Base-by-base conservation (phyloP, 768 basidiomycete species). In the Kwoniella newhampshirensis region DNA sequence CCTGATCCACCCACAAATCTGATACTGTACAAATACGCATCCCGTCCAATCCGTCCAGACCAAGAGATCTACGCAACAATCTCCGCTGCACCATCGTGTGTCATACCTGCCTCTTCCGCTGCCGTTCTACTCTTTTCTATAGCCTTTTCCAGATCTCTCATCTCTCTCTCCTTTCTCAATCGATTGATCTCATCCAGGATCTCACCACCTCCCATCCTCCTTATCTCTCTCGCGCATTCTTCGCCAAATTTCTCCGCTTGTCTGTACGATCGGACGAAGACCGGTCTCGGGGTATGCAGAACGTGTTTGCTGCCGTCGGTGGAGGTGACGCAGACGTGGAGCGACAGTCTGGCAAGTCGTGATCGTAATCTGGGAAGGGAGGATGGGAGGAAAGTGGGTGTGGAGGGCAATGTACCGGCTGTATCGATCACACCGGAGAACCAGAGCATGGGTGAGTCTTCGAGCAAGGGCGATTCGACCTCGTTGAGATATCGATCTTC, bases 301-400 rank as follows among this genome's bases (percentile, higher is more conserved):
- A 94, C 86, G 64, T 92, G 89, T 7, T 73, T 76, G 21, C 69
- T 75, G 0, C 94, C 94, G 62, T 86, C 83, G 9, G 97, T 79
- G 17, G 86, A 84, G 2, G 94, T 97, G 30, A 98, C 89, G 48
- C 87, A 87, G 0, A 87, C 89, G 3, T 85, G 85, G 46, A 98
- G 75, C 50, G 79, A 82, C 57, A 99, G 77, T 37, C 67, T 68
- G 20, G 70, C 70, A 47, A 62, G 36, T 30, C 73, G 59, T 48
- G n/a, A 30, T 25, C 48, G 44, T 6, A 68, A 23, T 2, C 37
- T 44, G 15, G 62, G 54, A 13, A 57, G 40, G 20, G 51, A 56
- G 35, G 36, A 35, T 40, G 28, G 50, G 2, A 26, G n/a, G 20
- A 43, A 25, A 25, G 55, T 36, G 1, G 61, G 57, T 20, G 45